Conservation (phyloP, 1,284 basidiomycete species). For the Inonotus obliquus region DNA sequence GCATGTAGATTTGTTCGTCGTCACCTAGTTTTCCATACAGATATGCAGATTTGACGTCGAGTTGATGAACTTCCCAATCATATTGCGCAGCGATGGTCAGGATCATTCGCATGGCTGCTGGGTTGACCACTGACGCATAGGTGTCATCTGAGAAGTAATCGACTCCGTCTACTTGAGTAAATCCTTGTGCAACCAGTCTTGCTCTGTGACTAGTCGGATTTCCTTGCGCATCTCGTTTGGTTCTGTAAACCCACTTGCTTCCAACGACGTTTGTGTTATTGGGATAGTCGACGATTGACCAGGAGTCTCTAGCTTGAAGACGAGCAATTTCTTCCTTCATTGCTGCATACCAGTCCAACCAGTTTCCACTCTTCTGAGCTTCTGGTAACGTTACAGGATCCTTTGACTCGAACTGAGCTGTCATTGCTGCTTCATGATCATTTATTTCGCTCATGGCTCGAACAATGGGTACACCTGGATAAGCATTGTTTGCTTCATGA, state of each 20-base stretch:
- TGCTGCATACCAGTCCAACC: constrained; percentile 27
- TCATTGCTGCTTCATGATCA: too few relatives aligned
- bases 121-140: constrained; percentile 34
- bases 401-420: constrained; percentile 18
- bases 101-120: constrained; percentile 30
- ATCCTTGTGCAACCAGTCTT: constrained; percentile 38
- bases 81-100: constrained; percentile 26
- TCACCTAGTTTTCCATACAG: constrained; percentile 26
- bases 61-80: constrained; percentile 25
- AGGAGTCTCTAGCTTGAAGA: constrained; percentile 25
- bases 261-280: constrained; percentile 25
- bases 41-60: constrained; percentile 32
- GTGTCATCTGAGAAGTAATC: constrained; percentile 43
- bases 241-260: constrained; percentile 32
- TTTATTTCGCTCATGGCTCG: too few relatives aligned
- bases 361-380: constrained; percentile 26
- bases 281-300: constrained; percentile 24
- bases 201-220: constrained; percentile 32
- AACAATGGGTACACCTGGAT: too few relatives aligned
- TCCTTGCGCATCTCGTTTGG: constrained; percentile 33
- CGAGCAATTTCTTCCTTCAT: constrained; percentile 28
- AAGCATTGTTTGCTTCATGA: too few relatives aligned
- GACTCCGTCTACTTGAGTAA: constrained; percentile 34
- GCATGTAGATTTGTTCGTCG: constrained; percentile 31
- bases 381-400: constrained; percentile 20